Evolutionary conservation across 352 stramenopile species (phyloP), one percentile per base, ranked within the genome.

Genomic region (Phytophthora fragariae): DNA sequence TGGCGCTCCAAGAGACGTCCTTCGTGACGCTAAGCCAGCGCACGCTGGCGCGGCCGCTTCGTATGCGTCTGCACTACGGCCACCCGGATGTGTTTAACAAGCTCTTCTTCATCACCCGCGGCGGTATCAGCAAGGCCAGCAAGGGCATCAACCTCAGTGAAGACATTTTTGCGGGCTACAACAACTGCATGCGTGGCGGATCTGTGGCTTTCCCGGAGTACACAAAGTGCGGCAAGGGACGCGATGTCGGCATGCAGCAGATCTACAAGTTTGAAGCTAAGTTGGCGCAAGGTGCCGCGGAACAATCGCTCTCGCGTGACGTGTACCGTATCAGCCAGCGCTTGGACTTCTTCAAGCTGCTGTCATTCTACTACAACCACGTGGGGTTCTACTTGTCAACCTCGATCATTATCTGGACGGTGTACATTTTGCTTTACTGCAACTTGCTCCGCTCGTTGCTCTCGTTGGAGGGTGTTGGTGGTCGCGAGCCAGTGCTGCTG

Each of bases 261-360:
- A 99, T 99, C 70, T 99, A 99, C 89, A 99, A 99, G 82, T 99
- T 99, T 68, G 98, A 99, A 81, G 97, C 98, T 1, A 99, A 99
- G 72, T 83, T 99, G 10, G 97, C 95, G 63, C 97, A 99, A 80
- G 98, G 98, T 57, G 97, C 97, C 11, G 98, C 95, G 2, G 98
- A 99, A 77, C 98, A 99, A 78, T 99, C 97, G 75, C 83, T 99
- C 24, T 99, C 97, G 29, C 92, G 98, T 57, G 98, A 99, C 86
- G 97, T 99, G 24, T 99, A 99, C 82, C 89, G 98, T 31, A 97
- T 99, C 69, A 98, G 95, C 59, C 91, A 99, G 62, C 94, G 98
- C 17, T 87, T 99, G 14, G 98, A 99, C 78, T 99, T 99, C 65
- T 99, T 98, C 78, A 98, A 98, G 77, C 85, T 99, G 27, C 84